Evolutionary conservation across 106 monocot genomes (phyloP).

Genomic region (Chionographis japonica): DNA sequence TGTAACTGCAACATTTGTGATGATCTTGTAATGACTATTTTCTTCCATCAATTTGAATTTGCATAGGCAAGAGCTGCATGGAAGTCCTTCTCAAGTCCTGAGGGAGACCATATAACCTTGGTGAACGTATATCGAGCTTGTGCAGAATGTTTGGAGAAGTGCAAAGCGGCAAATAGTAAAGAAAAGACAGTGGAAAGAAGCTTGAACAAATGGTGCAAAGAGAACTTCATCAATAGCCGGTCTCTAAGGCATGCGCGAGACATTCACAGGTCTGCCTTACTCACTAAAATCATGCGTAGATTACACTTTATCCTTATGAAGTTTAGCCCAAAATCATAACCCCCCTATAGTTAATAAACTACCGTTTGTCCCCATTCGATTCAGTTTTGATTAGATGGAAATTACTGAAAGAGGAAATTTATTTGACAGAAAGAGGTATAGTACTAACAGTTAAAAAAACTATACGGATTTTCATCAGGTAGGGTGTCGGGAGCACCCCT

Average conservation of each 20-base stretch:
- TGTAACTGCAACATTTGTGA: no score
- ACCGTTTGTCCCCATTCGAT: no score
- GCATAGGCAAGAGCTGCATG: constrained; percentile 70
- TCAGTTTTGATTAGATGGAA: no score
- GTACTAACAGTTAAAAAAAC: no score
- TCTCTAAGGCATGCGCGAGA: constrained; percentile 81
- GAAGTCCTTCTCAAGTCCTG: constrained; percentile 71
- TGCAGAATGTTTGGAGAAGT: constrained; percentile 63
- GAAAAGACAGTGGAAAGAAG: constrained; percentile 57
- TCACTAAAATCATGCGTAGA: neutral
- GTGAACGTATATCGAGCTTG: constrained; percentile 74
- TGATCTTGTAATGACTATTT: no score
- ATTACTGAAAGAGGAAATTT: no score
- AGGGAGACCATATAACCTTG: constrained; percentile 87
- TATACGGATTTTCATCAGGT: no score
- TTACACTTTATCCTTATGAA: no score
- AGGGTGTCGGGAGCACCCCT: no score
- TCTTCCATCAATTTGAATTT: neutral
- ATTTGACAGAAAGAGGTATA: no score
- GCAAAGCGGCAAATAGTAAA: constrained; percentile 39
- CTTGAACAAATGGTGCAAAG: constrained; percentile 82
- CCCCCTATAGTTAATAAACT: no score
- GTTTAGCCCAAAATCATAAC: no score
- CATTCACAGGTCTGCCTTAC: constrained; percentile 60
- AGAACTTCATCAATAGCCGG: constrained; percentile 88